These are phyloP conservation scores for Populus pruinosa DNA, from an alignment of 345 rosid genomes.

Conservation along the genomic window DNA sequence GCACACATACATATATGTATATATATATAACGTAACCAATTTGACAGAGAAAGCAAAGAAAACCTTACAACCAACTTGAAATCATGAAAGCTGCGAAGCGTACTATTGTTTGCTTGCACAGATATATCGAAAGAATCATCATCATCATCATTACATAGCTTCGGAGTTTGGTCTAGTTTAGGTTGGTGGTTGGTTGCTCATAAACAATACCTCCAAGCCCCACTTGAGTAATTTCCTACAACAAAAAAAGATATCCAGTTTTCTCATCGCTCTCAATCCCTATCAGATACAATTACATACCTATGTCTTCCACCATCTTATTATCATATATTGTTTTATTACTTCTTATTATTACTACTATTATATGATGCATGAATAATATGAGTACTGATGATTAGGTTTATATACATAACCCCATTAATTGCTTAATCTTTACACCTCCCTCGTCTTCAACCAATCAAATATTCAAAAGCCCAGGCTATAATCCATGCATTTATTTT, in stretches of 20 bases:
- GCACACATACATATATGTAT: not conserved
- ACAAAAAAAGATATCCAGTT: not conserved
- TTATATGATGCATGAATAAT: not conserved
- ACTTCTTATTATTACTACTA: not conserved
- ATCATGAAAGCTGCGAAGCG: constrained; percentile 12
- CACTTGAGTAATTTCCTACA: constrained; percentile 1
- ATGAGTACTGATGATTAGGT: not conserved
- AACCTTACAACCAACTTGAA: constrained; percentile 25
- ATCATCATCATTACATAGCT: constrained; percentile 13
- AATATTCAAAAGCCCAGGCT: too few relatives aligned
- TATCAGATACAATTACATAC: not conserved
- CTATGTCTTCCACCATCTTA: not conserved
- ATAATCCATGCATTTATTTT: not conserved
- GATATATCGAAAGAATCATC: not conserved
- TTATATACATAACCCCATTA: not conserved
- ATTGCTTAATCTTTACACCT: constrained; percentile 7
- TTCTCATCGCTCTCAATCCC: not conserved
- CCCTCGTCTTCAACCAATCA: not conserved
- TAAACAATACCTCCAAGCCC: not conserved
- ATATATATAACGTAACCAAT: not conserved
- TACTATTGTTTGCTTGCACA: not conserved
- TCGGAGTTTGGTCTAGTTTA: constrained; percentile 11
- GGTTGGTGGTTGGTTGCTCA: constrained; percentile 1
- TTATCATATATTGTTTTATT: not conserved
- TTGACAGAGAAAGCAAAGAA: not conserved